These are phyloP conservation scores for Paramecium tetraurelia DNA, from an alignment of 73 alveolate species.

Conservation along the genomic window DNA sequence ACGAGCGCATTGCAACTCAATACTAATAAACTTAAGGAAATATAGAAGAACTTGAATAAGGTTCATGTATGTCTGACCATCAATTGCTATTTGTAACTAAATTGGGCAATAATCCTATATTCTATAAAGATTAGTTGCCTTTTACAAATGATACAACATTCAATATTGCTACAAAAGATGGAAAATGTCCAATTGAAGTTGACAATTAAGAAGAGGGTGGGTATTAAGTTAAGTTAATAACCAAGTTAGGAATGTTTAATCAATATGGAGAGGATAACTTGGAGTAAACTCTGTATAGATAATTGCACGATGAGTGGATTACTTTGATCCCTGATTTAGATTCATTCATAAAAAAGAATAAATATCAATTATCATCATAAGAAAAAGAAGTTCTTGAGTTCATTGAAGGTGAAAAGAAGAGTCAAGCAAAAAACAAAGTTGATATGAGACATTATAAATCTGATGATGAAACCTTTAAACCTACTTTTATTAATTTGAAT, in stretches of 20 bases:
- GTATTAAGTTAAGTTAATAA: not conserved
- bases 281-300: not conserved
- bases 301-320: not conserved
- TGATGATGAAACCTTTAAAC: not conserved
- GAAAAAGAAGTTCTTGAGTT: slow-evolving; percentile 2
- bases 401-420: not conserved
- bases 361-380: not conserved
- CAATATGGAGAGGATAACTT: not conserved
- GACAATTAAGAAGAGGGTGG: not conserved
- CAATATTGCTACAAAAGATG: slow-evolving; percentile 33
- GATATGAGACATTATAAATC: slow-evolving; percentile 28
- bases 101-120: slow-evolving; percentile 31
- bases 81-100: not conserved
- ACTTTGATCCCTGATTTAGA: not conserved
- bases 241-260: not conserved
- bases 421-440: not conserved
- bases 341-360: not conserved
- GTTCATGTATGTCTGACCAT: not conserved
- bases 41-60: not conserved
- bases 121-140: slow-evolving; percentile 13
- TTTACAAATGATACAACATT: not conserved
- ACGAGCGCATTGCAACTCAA: not conserved
- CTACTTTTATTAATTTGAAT: slow-evolving; percentile 26
- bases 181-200: not conserved
- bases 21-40: not conserved